These are phyloP conservation scores for Pulveroboletus sp. DNA, from an alignment of 768 basidiomycete genomes.

Conservation along the genomic window DNA sequence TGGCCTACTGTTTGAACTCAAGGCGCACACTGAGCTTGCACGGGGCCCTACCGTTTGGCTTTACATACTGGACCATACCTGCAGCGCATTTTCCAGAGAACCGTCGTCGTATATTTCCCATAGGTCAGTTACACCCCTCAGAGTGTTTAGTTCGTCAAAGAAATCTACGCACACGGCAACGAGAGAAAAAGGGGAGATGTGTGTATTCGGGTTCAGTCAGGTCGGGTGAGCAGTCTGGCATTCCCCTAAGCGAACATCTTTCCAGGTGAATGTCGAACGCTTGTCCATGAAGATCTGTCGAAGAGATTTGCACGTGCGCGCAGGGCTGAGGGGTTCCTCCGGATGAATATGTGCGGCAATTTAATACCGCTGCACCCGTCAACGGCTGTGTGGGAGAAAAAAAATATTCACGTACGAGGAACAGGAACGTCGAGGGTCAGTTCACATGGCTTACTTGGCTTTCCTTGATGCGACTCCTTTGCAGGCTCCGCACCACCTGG, in stretches of 20 bases:
- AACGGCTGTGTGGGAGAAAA: not conserved
- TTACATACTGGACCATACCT: not conserved
- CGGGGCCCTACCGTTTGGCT: not conserved
- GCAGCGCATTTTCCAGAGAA: not conserved
- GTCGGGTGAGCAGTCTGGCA: not conserved
- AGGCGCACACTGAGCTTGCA: not conserved
- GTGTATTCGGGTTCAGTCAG: not conserved
- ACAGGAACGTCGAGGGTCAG: not conserved
- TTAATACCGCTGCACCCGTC: not conserved
- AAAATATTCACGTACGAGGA: not conserved
- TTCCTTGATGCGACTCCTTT: too few relatives aligned
- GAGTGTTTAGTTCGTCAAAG: not conserved
- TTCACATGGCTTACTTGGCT: too few relatives aligned
- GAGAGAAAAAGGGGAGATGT: not conserved
- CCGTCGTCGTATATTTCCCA: not conserved
- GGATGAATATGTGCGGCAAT: not conserved
- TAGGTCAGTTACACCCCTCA: not conserved
- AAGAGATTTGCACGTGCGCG: not conserved
- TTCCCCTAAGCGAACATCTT: not conserved
- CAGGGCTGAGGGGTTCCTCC: not conserved
- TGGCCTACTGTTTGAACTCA: not conserved
- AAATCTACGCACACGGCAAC: not conserved
- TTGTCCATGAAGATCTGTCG: not conserved
- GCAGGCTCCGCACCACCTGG: too few relatives aligned
- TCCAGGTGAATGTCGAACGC: not conserved